Base-by-base conservation (phyloP, 306 rosid species). In the Cyamopsis tetragonoloba region DNA sequence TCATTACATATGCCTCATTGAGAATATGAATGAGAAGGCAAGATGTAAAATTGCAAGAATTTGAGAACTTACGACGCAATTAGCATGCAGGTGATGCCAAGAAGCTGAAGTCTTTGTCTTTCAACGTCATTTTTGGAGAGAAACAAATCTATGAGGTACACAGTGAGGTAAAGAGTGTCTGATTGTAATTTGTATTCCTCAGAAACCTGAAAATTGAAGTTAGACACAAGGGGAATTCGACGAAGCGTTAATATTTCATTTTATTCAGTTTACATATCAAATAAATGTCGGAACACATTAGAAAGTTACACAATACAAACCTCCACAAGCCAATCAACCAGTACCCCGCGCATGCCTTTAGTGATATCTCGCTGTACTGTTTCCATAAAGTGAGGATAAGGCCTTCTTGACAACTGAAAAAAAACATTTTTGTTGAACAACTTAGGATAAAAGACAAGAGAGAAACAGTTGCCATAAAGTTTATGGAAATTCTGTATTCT, bases 321-420 rank as follows among this genome's bases (percentile, higher is more conserved):
- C 99, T 91, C 97, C 12, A 90, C 96, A 58, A 95, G 96, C 99
- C 99, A 95, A 82, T 95, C 99, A 34, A 95, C 82, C 66, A 95
- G 79, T 67, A 95, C 85, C 18, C 84, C 89, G 3, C 99, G 95
- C 99, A 91, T 95, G 79, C 77, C 80, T 76, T 77, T 89, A 73
- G 89, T 88, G 66, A 95, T 84, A 78, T 90, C 96, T 46, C 27
- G 84, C 75, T 91, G 99, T 44, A 79, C 71, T 20, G 81, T 83
- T 77, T 83, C 91, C 95, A 91, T 86, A 54, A 79, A 86, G 75
- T 56, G 55, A 39, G 90, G 77, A 80, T 26, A 20, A 28, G 89
- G 97, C 49, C 96, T 86, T 84, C 92, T 82, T 11, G 81, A 70
- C 48, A 95, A 91, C 97, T 93, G 79, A 11, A 80, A 63, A 47